Conservation (phyloP, 257 asterid genomes). For the Jacaranda copaia region DNA sequence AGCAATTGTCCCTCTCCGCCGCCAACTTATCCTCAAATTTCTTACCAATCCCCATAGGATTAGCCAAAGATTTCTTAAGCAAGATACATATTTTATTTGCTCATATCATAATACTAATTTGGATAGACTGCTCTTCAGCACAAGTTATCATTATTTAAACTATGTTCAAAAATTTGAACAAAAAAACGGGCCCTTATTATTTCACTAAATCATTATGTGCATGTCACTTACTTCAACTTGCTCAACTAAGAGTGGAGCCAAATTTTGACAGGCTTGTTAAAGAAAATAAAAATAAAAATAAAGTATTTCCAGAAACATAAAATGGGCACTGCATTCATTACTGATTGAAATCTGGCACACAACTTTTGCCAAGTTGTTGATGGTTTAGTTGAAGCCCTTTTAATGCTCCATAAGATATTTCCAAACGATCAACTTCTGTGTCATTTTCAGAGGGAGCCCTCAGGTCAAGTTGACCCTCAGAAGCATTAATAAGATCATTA, state of each 20-base stretch:
- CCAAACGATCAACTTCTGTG: slow-evolving; percentile 16
- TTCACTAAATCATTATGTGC: background rate
- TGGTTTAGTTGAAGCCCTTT: slow-evolving; percentile 40
- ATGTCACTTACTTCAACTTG: background rate
- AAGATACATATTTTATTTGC: background rate
- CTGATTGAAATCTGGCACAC: background rate
- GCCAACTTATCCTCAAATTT: no score
- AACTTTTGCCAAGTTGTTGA: slow-evolving; percentile 33
- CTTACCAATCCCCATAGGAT: no score
- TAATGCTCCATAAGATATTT: slow-evolving; percentile 30
- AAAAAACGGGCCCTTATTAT: background rate
- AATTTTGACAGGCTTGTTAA: background rate
- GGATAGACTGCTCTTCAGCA: background rate
- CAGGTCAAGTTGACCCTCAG: slow-evolving; percentile 1
- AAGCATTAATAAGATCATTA: background rate
- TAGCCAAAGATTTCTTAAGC: no score
- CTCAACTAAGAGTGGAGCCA: background rate
- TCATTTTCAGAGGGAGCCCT: background rate
- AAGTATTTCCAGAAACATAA: background rate
- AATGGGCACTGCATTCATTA: slow-evolving; percentile 18
- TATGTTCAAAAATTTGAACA: slow-evolving; percentile 12
- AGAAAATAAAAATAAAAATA: background rate
- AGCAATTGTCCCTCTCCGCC: no score
- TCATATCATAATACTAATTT: background rate
- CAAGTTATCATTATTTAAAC: slow-evolving; percentile 22